These are phyloP conservation scores for Vigna radiata DNA, from an alignment of 306 rosid species.

Conservation along the genomic window DNA sequence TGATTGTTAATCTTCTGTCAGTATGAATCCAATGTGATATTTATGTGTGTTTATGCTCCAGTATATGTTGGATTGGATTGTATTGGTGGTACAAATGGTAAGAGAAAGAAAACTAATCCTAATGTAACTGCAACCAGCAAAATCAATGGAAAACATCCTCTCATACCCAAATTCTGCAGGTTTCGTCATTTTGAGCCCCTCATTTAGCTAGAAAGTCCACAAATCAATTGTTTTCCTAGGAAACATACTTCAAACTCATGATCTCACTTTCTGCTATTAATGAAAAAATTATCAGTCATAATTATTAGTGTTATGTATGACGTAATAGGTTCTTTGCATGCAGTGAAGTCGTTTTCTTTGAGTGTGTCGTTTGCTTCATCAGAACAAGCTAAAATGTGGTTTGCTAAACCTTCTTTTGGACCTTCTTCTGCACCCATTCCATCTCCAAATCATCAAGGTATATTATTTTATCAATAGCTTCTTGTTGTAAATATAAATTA, in stretches of 20 bases:
- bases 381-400: conserved; percentile 50
- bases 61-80: background rate
- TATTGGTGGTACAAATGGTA: background rate
- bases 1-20: background rate
- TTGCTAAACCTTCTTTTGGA: conserved; percentile 55
- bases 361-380: conserved; percentile 61
- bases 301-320: conserved; percentile 4
- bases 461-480: conserved; percentile 34
- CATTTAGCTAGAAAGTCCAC: conserved; percentile 18
- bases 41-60: conserved; percentile 2
- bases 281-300: background rate
- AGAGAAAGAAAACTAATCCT: background rate
- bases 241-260: conserved; percentile 11
- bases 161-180: background rate
- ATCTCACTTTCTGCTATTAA: background rate
- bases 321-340: conserved; percentile 41
- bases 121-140: conserved; percentile 7
- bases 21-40: conserved; percentile 12
- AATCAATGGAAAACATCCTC: background rate
- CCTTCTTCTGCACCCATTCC: conserved; percentile 61
- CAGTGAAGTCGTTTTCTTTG: conserved; percentile 67
- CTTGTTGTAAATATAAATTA: background rate
- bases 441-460: conserved; percentile 76
- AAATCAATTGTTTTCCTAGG: conserved; percentile 22
- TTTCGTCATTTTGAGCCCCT: background rate